A percentile compares a stretch with the other conserved stretches of the same genome.
Conservation (phyloP, 768 basidiomycete species). For the Leucocoprinus birnbaumii region DNA sequence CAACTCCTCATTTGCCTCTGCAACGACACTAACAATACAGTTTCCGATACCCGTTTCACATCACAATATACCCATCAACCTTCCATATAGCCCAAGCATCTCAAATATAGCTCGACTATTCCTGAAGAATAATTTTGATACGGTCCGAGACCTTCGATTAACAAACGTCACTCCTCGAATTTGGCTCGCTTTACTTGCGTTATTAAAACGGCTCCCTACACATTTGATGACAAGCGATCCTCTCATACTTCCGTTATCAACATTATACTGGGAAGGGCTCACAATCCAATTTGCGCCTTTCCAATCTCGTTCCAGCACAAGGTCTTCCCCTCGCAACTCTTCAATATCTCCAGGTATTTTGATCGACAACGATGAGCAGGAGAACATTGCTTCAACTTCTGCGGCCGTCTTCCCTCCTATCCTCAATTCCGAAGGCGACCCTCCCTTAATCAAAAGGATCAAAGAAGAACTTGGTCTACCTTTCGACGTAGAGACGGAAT, state of each 20-base stretch:
- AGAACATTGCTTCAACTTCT: neutral
- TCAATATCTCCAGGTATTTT: no score
- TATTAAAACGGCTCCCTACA: neutral
- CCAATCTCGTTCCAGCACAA: neutral
- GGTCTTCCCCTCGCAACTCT: neutral
- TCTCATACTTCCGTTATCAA: neutral
- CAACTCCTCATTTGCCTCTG: neutral
- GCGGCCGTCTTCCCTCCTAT: neutral
- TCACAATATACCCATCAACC: neutral
- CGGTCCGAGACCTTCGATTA: neutral
- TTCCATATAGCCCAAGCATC: neutral
- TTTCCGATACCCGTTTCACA: neutral
- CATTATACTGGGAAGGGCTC: neutral
- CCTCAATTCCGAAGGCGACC: neutral
- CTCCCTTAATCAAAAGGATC: neutral
- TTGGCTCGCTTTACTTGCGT: conserved; percentile 1
- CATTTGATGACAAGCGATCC: neutral
- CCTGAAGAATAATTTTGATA: neutral
- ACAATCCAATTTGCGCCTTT: neutral
- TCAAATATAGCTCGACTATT: neutral
- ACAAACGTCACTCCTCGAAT: neutral
- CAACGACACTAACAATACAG: neutral
- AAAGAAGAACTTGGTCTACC: neutral
- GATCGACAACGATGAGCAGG: neutral
- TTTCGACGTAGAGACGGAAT: neutral